These are phyloP conservation scores for Pseudogymnoascus pannorum DNA, from an alignment of 2,329 filamentous ascomycete species.

Conservation along the genomic window DNA sequence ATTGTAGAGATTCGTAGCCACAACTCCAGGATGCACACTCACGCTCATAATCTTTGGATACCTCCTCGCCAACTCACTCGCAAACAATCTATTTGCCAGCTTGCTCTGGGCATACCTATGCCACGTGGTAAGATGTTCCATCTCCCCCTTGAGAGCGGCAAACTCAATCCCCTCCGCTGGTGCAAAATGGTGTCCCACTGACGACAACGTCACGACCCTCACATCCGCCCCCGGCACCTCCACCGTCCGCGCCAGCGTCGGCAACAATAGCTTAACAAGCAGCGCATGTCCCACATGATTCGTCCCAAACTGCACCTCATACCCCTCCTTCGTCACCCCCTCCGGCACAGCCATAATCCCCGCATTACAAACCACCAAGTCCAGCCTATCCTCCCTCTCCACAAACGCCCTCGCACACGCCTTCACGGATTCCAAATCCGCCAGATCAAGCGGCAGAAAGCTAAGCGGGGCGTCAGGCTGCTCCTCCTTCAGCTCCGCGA, in stretches of 20 bases:
- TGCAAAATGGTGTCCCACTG: constrained; percentile 14
- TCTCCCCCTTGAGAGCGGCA: constrained; percentile 20
- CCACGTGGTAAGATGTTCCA: constrained; percentile 18
- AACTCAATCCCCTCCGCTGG: constrained; percentile 24
- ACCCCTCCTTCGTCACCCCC: constrained; percentile 23
- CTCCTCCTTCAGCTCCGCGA: constrained; percentile 11
- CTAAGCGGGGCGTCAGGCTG: constrained; percentile 13
- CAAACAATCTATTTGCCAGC: constrained; percentile 40
- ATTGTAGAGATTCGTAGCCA: constrained; percentile 18
- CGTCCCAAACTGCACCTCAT: constrained; percentile 25
- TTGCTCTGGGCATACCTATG: constrained; percentile 39
- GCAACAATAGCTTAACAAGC: constrained; percentile 14
- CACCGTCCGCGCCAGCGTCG: constrained; percentile 16
- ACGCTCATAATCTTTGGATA: constrained; percentile 33
- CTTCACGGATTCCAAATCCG: constrained; percentile 31
- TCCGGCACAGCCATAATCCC: constrained; percentile 22
- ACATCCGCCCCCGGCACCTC: constrained; percentile 2
- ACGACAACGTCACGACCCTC: constrained; percentile 18
- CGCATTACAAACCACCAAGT: constrained; percentile 34
- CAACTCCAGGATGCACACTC: constrained; percentile 36
- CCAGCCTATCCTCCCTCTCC: constrained; percentile 27
- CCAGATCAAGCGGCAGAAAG: constrained; percentile 22
- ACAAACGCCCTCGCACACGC: constrained; percentile 33
- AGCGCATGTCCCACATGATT: constrained; percentile 17
- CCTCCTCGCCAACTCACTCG: constrained; percentile 33